These are phyloP conservation scores for Hyaloscypha hepaticicola DNA, from an alignment of 495 filamentous ascomycete genomes.

Conservation along the genomic window DNA sequence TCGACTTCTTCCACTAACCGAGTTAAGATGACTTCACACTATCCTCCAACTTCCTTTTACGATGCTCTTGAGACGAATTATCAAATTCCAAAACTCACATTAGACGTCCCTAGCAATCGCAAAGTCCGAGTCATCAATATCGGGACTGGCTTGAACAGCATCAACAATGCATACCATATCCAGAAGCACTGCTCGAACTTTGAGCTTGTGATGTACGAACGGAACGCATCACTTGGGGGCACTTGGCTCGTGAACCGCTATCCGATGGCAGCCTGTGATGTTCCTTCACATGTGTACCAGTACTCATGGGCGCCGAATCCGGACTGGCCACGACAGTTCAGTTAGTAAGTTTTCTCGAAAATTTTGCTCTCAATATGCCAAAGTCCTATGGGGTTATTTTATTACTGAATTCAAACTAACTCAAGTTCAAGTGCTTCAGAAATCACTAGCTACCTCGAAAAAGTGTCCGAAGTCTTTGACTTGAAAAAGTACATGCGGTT, in stretches of 20 bases:
- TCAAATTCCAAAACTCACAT: background rate
- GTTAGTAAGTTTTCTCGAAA: slow-evolving; percentile 9
- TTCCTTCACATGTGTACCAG: slow-evolving; percentile 6
- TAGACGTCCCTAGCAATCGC: background rate
- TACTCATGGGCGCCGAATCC: slow-evolving; percentile 3
- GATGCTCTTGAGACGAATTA: slow-evolving; percentile 1
- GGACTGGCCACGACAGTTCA: background rate
- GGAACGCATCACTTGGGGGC: background rate
- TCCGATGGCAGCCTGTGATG: background rate
- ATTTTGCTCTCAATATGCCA: too few relatives aligned
- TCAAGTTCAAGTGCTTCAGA: background rate
- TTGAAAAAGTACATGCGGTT: slow-evolving; percentile 1
- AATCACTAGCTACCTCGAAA: slow-evolving; percentile 3
- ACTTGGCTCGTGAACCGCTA: slow-evolving; percentile 7
- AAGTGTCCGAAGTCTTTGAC: background rate
- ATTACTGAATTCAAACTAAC: background rate
- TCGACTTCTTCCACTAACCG: background rate
- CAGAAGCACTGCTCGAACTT: slow-evolving; percentile 2
- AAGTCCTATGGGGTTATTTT: too few relatives aligned
- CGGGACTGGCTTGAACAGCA: slow-evolving; percentile 4
- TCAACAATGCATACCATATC: slow-evolving; percentile 6
- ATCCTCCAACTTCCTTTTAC: background rate
- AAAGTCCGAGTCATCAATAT: slow-evolving; percentile 6
- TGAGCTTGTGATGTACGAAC: slow-evolving; percentile 1
- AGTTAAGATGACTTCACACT: background rate